phyloP scores from a whole-genome alignment of 208 protist species.

The Trypanosoma cruzi region DNA sequence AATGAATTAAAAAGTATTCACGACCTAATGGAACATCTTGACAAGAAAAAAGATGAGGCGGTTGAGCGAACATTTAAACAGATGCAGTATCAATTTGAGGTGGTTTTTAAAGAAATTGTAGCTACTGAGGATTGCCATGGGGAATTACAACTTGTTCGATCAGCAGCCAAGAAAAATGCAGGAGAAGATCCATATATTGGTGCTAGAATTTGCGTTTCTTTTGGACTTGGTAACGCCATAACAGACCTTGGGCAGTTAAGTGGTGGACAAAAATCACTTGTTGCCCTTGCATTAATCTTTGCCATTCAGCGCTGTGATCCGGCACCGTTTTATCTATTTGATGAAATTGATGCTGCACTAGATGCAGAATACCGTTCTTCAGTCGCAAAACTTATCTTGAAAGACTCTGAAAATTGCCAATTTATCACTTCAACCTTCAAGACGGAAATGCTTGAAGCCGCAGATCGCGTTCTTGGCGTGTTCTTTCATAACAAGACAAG shows the following conservation, averaged over 20 bases:
- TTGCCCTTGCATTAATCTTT: constrained; percentile 99
- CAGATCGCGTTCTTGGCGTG: constrained; percentile 95
- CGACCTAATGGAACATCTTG: constrained; percentile 95
- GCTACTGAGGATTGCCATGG: constrained; percentile 83
- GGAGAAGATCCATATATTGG: constrained; percentile 87
- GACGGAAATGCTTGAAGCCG: constrained; percentile 94
- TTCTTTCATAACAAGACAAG: constrained; percentile 96
- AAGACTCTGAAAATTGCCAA: constrained; percentile 93
- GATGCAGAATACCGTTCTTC: constrained; percentile 95
- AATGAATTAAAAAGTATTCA: constrained; percentile 91
- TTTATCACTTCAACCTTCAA: constrained; percentile 99
- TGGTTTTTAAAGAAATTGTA: constrained; percentile 97
- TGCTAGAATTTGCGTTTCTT: constrained; percentile 93
- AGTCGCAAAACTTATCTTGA: constrained; percentile 93
- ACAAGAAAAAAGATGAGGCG: constrained; percentile 97
- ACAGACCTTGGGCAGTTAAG: constrained; percentile 95
- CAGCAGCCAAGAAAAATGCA: constrained; percentile 32
- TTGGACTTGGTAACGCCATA: constrained; percentile 74
- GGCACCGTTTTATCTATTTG: constrained; percentile 99
- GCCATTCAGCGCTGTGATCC: constrained; percentile 99
- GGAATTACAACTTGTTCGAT: constrained; percentile 76
- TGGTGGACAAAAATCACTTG: constrained; percentile 98
- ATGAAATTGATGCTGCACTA: constrained; percentile 99
- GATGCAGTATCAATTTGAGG: constrained; percentile 95
- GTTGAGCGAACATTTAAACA: constrained; percentile 98